Conservation (phyloP, 441 rosid species). For the Populus hybrid region DNA sequence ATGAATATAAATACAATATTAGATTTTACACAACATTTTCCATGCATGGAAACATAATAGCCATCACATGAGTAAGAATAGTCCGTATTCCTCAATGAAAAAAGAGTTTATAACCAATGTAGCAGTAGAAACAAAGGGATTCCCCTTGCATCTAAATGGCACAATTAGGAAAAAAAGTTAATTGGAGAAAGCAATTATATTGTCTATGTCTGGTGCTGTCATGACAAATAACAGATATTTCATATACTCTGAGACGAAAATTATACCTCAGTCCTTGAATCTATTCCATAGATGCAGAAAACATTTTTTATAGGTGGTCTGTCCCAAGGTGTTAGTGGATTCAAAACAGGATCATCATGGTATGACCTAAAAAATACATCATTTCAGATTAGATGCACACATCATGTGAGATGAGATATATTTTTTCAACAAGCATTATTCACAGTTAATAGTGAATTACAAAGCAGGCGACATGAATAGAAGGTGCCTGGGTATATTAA, state of each 20-base stretch:
- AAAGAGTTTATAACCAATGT: neutral
- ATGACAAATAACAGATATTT: slow-evolving; percentile 1
- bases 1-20: neutral
- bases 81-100: neutral
- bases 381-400: slow-evolving; percentile 14
- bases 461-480: neutral
- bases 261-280: slow-evolving; percentile 86
- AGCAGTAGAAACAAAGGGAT: neutral
- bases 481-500: neutral
- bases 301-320: slow-evolving; percentile 96
- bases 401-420: neutral
- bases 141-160: neutral
- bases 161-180: neutral
- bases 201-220: neutral
- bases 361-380: slow-evolving; percentile 62
- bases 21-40: slow-evolving; percentile 4
- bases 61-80: neutral
- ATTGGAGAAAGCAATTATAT: slow-evolving; percentile 3
- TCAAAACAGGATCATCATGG: slow-evolving; percentile 79
- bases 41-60: slow-evolving; percentile 5
- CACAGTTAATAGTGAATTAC: neutral
- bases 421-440: neutral
- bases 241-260: slow-evolving; percentile 25
- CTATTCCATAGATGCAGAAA: slow-evolving; percentile 91
- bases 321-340: slow-evolving; percentile 98